These are phyloP conservation scores for Suillus americanus DNA, from an alignment of 768 basidiomycete genomes.

Conservation along the genomic window DNA sequence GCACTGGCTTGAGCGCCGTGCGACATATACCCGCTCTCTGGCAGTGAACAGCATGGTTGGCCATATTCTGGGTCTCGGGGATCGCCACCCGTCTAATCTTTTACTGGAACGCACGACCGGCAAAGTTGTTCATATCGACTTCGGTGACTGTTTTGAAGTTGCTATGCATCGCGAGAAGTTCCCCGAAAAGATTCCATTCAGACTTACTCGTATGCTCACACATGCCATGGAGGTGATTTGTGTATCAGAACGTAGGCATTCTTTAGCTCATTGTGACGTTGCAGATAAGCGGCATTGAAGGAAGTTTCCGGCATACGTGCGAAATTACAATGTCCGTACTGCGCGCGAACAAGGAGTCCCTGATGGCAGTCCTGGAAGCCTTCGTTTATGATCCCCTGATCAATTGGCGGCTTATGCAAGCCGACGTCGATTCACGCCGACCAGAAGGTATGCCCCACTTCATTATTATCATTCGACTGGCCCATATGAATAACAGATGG, in stretches of 20 bases:
- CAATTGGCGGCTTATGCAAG: conserved; percentile 92
- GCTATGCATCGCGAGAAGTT: conserved; percentile 99
- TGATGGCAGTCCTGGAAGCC: conserved; percentile 98
- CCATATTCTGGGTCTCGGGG: conserved; percentile 95
- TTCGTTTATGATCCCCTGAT: conserved; percentile 98
- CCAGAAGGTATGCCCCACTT: conserved; percentile 55
- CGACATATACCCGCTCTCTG: conserved; percentile 93
- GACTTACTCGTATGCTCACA: conserved; percentile 96
- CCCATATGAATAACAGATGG: conserved; percentile 28
- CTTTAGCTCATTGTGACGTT: conserved; percentile 8
- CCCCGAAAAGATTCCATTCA: conserved; percentile 98
- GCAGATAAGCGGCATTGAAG: conserved; percentile 96
- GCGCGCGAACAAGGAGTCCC: conserved; percentile 96
- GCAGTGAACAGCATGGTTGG: conserved; percentile 99
- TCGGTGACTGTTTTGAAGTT: conserved; percentile 98
- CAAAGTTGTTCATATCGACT: conserved; percentile 95
- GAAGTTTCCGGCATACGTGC: conserved; percentile 93
- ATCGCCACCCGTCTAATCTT: conserved; percentile 95
- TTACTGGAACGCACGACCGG: conserved; percentile 89
- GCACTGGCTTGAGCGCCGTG: conserved; percentile 95
- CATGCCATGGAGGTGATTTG: conserved; percentile 92
- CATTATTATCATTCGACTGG: conserved; percentile 8
- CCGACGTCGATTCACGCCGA: conserved; percentile 71
- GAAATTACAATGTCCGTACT: conserved; percentile 98
- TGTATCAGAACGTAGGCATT: neutral